Conservation (phyloP, 768 basidiomycete species). For the Leccinum aurantiacum region DNA sequence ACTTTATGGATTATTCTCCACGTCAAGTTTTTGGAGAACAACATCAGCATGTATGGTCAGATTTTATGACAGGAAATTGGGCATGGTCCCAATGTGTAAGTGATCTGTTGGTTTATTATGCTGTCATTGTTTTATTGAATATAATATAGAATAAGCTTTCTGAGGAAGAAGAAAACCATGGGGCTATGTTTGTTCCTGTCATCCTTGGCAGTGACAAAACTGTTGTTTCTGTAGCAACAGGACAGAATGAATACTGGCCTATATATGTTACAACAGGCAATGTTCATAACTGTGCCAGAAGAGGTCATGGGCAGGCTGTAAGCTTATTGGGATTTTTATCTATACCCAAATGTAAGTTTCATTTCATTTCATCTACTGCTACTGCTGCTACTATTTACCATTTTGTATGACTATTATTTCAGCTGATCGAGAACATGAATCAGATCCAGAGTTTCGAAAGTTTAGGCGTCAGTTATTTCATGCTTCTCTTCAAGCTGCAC, state of each 20-base stretch:
- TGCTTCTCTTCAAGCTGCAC: neutral
- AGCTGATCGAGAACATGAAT: no score
- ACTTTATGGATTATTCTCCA: no score
- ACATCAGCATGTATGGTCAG: neutral
- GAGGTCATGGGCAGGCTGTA: neutral
- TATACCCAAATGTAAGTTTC: no score
- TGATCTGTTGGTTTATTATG: neutral
- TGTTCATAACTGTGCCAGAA: neutral
- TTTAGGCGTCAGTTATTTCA: no score
- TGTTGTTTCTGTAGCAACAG: neutral
- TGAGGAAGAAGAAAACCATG: neutral
- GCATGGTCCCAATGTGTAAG: neutral
- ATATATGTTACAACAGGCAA: neutral
- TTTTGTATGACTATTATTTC: no score
- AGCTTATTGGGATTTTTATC: neutral
- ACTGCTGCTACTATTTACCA: no score
- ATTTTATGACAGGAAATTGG: neutral
- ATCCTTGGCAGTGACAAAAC: neutral
- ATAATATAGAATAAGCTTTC: neutral
- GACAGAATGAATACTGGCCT: neutral
- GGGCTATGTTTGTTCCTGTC: neutral
- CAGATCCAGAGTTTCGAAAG: no score
- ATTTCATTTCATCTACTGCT: no score
- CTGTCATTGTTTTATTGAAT: neutral
- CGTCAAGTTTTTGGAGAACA: neutral